Conservation (phyloP, 805 yeast species). For the Blastobotrys robertii region DNA sequence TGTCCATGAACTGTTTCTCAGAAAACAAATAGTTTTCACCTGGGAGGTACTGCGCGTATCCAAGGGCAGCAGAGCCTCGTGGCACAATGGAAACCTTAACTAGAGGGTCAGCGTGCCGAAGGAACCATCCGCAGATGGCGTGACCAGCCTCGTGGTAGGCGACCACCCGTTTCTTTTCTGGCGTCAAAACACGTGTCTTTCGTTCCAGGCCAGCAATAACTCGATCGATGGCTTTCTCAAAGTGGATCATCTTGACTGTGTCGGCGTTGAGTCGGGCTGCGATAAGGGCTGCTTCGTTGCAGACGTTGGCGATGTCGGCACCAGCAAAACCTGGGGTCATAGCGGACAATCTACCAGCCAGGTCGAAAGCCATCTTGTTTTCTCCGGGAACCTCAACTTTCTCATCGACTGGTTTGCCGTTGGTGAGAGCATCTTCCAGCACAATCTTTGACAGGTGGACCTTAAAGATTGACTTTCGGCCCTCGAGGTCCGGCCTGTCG, state of each 20-base stretch:
- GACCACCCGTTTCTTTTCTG: constrained; percentile 73
- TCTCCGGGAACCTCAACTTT: constrained; percentile 8
- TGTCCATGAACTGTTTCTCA: constrained; percentile 63
- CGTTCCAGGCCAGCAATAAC: constrained; percentile 92
- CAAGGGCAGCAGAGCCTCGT: constrained; percentile 88
- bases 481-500: constrained; percentile 82
- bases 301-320: constrained; percentile 90
- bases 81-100: constrained; percentile 92
- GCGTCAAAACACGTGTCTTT: constrained; percentile 66
- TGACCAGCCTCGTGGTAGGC: constrained; percentile 97
- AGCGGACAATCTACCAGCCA: constrained; percentile 80
- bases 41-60: constrained; percentile 93
- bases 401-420: constrained; percentile 24
- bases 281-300: constrained; percentile 89
- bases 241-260: constrained; percentile 57
- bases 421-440: constrained; percentile 11
- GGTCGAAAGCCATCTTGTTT: constrained; percentile 26
- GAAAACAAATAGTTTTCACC: constrained; percentile 76
- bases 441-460: constrained; percentile 66
- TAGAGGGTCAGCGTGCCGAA: constrained; percentile 80
- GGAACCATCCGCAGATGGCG: constrained; percentile 91
- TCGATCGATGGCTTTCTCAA: constrained; percentile 88
- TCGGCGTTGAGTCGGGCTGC: constrained; percentile 74
- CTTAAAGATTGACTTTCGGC: constrained; percentile 75
- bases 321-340: constrained; percentile 94